Evolutionary conservation across 1,139 yeast species (phyloP), one percentile per base, ranked within the genome.

Genomic region (Lodderomyces margitis): DNA sequence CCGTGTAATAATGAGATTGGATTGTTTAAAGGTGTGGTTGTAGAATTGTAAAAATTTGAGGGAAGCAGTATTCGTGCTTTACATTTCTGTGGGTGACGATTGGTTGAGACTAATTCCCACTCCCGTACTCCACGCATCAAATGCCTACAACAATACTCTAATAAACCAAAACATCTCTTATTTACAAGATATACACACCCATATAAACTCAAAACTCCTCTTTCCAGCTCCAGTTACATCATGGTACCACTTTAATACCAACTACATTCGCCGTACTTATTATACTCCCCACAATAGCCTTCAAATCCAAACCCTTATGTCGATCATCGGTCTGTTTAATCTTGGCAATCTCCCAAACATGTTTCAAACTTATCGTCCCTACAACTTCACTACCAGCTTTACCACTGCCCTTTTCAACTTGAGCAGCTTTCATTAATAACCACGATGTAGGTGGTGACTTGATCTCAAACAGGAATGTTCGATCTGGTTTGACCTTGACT

Each of bases 371-470:
- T 38, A 92, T 68, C 48, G 78, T 77, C 25, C 96, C 98, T 11
- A 81, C 84, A 16, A 16, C 20, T 23, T 63, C 62, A 39, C 64
- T 64, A 23, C 65, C 62, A 15, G 85, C 79, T 53, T 64, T 67
- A 34, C 78, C 80, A n/a, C 87, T 75, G 14, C 96, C 96, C 64
- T 91, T 87, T 21, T 74, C 76, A n/a, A 83, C 71, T 2, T 86
- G 87, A 6, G 96, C 88, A 4, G 96, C 95, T 58, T 86, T 83
- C 66, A 87, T 66, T 43, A 92, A 64, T 44, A 92, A 70, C 81
- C 87, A 92, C 0, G 95, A 83, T 1, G 98, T 91, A 2, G 96
- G 88, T 17, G 99, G 98, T 7, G 94, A 79, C 59, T 87, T 89
- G 73, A 87, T 74, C 53, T 86, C 96, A 61, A 92, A 92, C 1